Percentiles rank a stretch among this genome's conserved stretches.
These are phyloP conservation scores for Xerocomellus amylosporus DNA, from an alignment of 768 basidiomycete genomes.

Conservation along the genomic window DNA sequence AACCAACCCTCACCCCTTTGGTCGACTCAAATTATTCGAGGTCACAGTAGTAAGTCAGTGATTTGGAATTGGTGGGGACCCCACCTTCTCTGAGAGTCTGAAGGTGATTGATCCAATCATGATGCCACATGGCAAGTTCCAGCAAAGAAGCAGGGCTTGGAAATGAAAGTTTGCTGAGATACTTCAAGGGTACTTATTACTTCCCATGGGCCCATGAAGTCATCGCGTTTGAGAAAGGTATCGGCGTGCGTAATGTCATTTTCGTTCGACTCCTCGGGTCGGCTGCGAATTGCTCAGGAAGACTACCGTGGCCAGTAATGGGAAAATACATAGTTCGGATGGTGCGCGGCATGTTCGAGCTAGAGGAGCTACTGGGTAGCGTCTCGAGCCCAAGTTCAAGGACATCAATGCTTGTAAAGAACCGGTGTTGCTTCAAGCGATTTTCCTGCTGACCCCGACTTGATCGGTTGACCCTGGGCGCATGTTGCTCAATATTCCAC, in stretches of 20 bases:
- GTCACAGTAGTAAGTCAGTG: background rate
- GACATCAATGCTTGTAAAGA: too few relatives aligned
- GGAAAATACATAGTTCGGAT: background rate
- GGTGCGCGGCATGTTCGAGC: too few relatives aligned
- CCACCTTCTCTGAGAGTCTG: background rate
- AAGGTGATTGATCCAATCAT: background rate
- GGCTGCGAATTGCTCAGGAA: background rate
- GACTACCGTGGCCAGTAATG: background rate
- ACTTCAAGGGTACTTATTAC: background rate
- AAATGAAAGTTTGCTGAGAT: background rate
- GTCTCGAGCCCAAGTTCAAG: too few relatives aligned
- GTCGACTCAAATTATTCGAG: background rate
- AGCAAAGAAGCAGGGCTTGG: background rate
- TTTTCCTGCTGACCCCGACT: background rate
- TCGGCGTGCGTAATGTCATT: background rate
- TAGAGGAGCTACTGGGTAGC: too few relatives aligned
- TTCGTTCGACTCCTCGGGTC: background rate
- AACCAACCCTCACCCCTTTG: background rate
- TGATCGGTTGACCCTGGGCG: background rate
- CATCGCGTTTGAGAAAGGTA: background rate
- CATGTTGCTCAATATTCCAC: background rate
- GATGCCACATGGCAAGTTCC: background rate
- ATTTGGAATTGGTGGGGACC: background rate
- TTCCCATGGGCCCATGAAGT: too few relatives aligned
- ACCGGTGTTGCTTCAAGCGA: background rate